Evolutionary conservation across 257 asterid genomes (phyloP).

Genomic region (Solanum clarkiae): DNA sequence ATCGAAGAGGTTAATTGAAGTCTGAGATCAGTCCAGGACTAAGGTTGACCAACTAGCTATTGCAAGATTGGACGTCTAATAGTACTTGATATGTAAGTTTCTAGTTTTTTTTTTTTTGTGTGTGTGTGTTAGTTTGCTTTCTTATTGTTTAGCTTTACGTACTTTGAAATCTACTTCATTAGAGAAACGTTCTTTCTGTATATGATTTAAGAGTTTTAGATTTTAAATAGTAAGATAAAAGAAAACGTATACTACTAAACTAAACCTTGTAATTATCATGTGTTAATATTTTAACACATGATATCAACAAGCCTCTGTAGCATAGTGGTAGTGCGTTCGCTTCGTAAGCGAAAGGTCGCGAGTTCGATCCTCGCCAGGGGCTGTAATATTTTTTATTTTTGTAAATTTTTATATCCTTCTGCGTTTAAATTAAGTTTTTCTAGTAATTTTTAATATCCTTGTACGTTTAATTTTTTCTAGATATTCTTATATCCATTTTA

Average conservation of each 20-base stretch:
- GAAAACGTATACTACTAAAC: no score
- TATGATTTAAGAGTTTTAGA: neutral
- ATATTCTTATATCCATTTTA: neutral
- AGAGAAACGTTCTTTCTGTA: neutral
- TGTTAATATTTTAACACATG: no score
- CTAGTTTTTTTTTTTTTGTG: no score
- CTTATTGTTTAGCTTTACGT: neutral
- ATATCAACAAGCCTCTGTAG: slow-evolving; percentile 38
- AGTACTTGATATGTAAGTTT: neutral
- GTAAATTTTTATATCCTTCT: no score
- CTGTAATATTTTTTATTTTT: neutral
- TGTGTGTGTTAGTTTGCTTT: neutral
- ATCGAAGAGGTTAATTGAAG: no score
- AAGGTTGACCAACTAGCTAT: no score
- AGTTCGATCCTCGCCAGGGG: slow-evolving; percentile 99
- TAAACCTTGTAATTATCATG: no score
- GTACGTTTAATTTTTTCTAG: neutral
- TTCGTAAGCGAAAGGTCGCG: slow-evolving; percentile 99
- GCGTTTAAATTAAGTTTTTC: neutral
- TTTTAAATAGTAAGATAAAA: neutral
- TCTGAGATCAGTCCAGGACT: no score
- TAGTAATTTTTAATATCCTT: no score
- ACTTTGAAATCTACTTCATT: neutral
- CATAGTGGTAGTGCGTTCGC: slow-evolving; percentile 99
- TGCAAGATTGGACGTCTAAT: no score